Evolutionary conservation across 257 asterid genomes (phyloP).

Genomic region (Solanum virginianum): DNA sequence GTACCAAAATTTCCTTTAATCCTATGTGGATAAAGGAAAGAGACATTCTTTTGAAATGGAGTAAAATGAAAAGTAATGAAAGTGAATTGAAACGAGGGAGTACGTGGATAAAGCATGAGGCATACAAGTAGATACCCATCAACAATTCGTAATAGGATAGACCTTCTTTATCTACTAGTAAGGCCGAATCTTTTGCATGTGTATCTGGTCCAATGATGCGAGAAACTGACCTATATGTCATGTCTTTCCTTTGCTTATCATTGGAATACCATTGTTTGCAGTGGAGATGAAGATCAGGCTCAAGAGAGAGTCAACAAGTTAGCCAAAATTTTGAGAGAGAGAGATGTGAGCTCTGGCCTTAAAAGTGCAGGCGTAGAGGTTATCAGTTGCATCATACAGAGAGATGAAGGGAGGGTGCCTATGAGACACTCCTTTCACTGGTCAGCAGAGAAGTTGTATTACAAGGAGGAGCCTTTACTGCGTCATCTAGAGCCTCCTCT

Average conservation of each 20-base stretch:
- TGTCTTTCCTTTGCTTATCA: neutral
- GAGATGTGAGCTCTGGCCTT: conserved; percentile 71
- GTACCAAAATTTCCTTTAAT: neutral
- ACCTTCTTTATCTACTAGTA: neutral
- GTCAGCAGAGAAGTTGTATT: conserved; percentile 64
- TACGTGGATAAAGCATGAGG: neutral
- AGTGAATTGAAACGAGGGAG: neutral
- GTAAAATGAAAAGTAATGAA: neutral
- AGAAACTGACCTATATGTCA: neutral
- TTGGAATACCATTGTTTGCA: conserved; percentile 10
- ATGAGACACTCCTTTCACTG: conserved; percentile 96
- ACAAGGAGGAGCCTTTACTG: conserved; percentile 75
- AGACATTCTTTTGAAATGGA: neutral
- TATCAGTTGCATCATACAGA: conserved; percentile 88
- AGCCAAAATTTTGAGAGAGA: conserved; percentile 84
- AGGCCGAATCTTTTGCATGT: neutral
- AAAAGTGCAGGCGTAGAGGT: conserved; percentile 85
- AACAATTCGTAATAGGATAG: neutral
- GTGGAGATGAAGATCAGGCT: conserved; percentile 99
- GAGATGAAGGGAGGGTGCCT: conserved; percentile 99
- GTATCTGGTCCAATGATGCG: neutral
- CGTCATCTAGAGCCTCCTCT: conserved; percentile 99
- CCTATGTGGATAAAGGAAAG: neutral
- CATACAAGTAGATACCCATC: neutral
- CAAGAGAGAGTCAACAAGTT: conserved; percentile 88